A percentile compares a stretch with the other conserved stretches of the same genome.
Evolutionary conservation across 2,329 filamentous ascomycete genomes (phyloP).

Genomic region (Ascochyta koolunga): DNA sequence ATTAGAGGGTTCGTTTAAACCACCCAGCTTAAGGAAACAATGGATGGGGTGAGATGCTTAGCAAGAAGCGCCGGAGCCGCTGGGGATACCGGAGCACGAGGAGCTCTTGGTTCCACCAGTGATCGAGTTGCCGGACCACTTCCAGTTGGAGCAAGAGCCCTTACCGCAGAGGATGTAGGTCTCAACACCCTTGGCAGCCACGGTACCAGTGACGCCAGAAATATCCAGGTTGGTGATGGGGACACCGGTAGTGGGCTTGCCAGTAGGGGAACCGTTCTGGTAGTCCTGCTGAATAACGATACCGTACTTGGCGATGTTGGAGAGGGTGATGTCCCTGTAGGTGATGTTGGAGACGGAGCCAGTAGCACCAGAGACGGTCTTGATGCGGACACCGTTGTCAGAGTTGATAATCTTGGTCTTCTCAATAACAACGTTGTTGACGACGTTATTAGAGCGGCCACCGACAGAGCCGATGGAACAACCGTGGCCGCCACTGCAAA

Average conservation of each 20-base stretch:
- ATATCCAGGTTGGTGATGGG: slow-evolving; percentile 54
- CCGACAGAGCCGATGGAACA: slow-evolving; percentile 67
- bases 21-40: slow-evolving; percentile 1
- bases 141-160: slow-evolving; percentile 61
- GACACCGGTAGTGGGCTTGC: slow-evolving; percentile 55
- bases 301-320: slow-evolving; percentile 56
- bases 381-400: slow-evolving; percentile 64
- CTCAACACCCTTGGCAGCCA: slow-evolving; percentile 41
- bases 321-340: slow-evolving; percentile 56
- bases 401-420: slow-evolving; percentile 58
- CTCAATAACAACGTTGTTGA: slow-evolving; percentile 60
- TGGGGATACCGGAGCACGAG: slow-evolving; percentile 44
- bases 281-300: slow-evolving; percentile 62
- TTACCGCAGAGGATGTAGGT: slow-evolving; percentile 64
- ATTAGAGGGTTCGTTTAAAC: slow-evolving; percentile 1
- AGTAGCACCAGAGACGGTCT: slow-evolving; percentile 60
- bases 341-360: slow-evolving; percentile 58
- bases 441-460: slow-evolving; percentile 60
- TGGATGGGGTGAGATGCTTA: slow-evolving; percentile 18
- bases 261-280: slow-evolving; percentile 53
- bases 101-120: slow-evolving; percentile 47
- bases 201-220: slow-evolving; percentile 50
- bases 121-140: slow-evolving; percentile 55
- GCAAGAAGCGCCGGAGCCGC: slow-evolving; percentile 40
- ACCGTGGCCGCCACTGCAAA: slow-evolving; percentile 62